phyloP scores from a whole-genome alignment of 164 flowering plant species.

The Piper betle region DNA sequence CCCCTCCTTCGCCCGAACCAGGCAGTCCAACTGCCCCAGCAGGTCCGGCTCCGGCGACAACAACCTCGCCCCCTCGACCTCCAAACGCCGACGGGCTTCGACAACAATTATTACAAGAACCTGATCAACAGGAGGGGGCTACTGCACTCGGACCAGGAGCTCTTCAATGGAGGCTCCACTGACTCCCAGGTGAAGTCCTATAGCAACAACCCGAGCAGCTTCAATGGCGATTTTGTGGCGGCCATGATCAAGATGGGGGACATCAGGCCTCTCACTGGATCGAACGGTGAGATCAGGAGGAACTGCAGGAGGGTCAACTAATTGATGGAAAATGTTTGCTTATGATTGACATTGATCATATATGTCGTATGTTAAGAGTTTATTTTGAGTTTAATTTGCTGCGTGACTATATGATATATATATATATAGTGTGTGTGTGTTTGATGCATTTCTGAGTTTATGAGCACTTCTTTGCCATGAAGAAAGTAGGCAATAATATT shows the following conservation, averaged over 20 bases:
- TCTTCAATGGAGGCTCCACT: slow-evolving; percentile 16
- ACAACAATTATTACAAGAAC: slow-evolving; percentile 16
- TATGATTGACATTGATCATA: no score
- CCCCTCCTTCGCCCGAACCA: slow-evolving; percentile 4
- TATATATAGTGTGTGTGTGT: no score
- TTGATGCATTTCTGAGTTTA: no score
- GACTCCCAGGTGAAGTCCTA: slow-evolving; percentile 16
- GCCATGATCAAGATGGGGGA: slow-evolving; percentile 26
- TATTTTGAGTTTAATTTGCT: no score
- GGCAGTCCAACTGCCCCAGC: slow-evolving; percentile 14
- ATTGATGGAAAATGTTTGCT: neutral
- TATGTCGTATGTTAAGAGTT: no score
- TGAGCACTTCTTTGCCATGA: no score
- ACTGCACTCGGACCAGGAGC: slow-evolving; percentile 21
- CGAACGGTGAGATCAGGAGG: slow-evolving; percentile 15
- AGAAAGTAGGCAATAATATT: no score
- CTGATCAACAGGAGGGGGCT: slow-evolving; percentile 16
- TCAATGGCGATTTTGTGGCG: slow-evolving; percentile 12
- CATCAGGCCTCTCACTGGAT: slow-evolving; percentile 20
- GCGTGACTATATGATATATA: no score
- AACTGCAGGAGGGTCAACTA: slow-evolving; percentile 18
- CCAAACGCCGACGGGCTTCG: slow-evolving; percentile 6
- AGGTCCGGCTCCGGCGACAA: slow-evolving; percentile 10
- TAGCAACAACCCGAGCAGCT: slow-evolving; percentile 5
- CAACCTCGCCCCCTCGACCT: slow-evolving; percentile 15